A percentile compares a stretch with the other conserved stretches of the same genome.
Evolutionary conservation across 1,284 basidiomycete species (phyloP).

Genomic region (Cutaneotrichosporon sp.): DNA sequence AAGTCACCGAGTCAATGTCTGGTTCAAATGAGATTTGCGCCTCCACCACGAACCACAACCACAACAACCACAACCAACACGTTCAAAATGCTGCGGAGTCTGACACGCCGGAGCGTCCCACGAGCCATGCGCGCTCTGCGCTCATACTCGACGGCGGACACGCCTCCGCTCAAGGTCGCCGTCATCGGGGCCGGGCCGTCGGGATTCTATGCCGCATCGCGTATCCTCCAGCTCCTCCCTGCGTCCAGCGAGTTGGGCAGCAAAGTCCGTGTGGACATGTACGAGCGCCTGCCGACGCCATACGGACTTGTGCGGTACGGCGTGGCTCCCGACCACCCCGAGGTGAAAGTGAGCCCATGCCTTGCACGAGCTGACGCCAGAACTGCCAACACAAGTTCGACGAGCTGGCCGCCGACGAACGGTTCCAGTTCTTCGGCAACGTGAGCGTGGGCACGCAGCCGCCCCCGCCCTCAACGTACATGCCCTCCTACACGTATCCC

Average conservation of each 20-base stretch:
- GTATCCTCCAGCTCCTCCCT: conserved; percentile 65
- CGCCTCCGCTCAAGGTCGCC: conserved; percentile 43
- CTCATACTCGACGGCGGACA: background rate
- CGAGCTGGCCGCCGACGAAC: conserved; percentile 61
- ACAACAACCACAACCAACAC: background rate
- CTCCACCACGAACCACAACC: background rate
- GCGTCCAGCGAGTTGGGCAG: conserved; percentile 45
- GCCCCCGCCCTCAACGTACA: conserved; percentile 19
- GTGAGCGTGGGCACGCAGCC: conserved; percentile 60
- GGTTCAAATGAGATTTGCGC: background rate
- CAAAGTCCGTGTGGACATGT: conserved; percentile 71
- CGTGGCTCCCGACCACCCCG: conserved; percentile 97
- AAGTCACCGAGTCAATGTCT: no score
- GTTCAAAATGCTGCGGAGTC: no score
- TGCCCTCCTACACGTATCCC: conserved; percentile 46
- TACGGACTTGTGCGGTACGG: conserved; percentile 94
- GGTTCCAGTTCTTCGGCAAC: conserved; percentile 89
- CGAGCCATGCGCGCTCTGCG: background rate
- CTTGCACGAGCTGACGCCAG: conserved; percentile 50
- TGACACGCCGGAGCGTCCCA: no score
- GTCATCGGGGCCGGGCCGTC: conserved; percentile 70
- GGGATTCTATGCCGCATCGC: conserved; percentile 87
- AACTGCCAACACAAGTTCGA: conserved; percentile 98
- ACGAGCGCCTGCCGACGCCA: conserved; percentile 88
- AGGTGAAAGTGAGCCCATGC: conserved; percentile 73